Percentiles rank a stretch among this genome's conserved stretches.
These are phyloP conservation scores for Talaromyces sp. DNA, from an alignment of 2,329 filamentous ascomycete genomes.

Conservation along the genomic window DNA sequence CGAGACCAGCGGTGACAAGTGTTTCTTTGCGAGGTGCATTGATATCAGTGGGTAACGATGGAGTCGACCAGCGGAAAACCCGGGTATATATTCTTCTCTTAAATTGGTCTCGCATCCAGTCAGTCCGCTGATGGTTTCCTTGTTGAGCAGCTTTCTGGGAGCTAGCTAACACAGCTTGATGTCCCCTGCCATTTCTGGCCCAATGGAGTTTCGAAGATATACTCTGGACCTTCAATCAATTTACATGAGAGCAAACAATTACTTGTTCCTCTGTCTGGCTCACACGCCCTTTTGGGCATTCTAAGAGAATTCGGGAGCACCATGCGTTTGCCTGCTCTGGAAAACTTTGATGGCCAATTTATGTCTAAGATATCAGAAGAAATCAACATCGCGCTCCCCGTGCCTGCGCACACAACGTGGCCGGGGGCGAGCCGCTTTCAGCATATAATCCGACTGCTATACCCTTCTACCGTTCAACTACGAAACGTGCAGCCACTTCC, in stretches of 20 bases:
- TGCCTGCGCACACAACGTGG: not conserved
- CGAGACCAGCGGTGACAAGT: not conserved
- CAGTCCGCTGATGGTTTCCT: not conserved
- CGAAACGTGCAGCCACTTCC: constrained; percentile 19
- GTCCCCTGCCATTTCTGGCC: not conserved
- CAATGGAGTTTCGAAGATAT: not conserved
- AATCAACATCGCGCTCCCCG: constrained; percentile 6
- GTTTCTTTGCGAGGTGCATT: not conserved
- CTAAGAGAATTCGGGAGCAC: not conserved
- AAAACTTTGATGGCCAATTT: not conserved
- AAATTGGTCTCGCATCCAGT: not conserved
- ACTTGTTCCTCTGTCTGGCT: not conserved
- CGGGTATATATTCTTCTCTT: not conserved
- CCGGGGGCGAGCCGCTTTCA: constrained; percentile 21
- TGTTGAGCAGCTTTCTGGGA: not conserved
- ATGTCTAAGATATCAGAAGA: constrained; percentile 8
- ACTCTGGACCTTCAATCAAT: not conserved
- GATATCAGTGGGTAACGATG: not conserved
- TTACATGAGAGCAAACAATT: not conserved
- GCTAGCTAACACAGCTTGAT: not conserved
- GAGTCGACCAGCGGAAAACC: not conserved
- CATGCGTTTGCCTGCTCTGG: constrained; percentile 11
- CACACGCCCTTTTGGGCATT: not conserved
- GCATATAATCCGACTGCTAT: constrained; percentile 25
- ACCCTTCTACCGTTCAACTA: constrained; percentile 25